These are phyloP conservation scores for Tricholoma terreum DNA, from an alignment of 768 basidiomycete genomes.

Conservation along the genomic window DNA sequence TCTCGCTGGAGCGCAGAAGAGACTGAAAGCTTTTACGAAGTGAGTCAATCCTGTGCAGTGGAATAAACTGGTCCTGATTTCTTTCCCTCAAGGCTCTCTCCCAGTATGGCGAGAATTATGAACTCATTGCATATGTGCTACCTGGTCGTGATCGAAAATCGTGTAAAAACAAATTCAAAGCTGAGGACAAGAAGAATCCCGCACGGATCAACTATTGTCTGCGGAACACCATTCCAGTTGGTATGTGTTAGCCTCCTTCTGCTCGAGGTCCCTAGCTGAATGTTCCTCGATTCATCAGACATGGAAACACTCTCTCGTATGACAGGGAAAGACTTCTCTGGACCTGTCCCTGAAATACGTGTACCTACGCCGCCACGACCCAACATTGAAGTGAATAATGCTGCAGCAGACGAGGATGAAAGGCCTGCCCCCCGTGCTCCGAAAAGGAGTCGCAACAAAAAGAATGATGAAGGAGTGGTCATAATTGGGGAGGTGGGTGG, in stretches of 20 bases:
- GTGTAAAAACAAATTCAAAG: constrained; percentile 91
- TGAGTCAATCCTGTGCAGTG: constrained; percentile 33
- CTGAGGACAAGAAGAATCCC: constrained; percentile 80
- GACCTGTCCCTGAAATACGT: constrained; percentile 70
- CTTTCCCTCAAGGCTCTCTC: constrained; percentile 55
- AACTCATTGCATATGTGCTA: constrained; percentile 82
- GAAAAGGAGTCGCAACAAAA: constrained; percentile 22
- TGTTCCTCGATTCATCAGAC: constrained; percentile 39
- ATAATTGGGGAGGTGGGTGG: constrained; percentile 36
- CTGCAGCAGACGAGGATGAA: constrained; percentile 13
- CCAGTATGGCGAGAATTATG: constrained; percentile 91
- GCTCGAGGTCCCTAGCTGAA: background rate
- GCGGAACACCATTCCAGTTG: constrained; percentile 73
- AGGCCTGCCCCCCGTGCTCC: constrained; percentile 6
- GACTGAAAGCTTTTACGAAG: constrained; percentile 85
- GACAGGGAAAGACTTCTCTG: constrained; percentile 85
- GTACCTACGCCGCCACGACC: constrained; percentile 36
- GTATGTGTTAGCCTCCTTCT: constrained; percentile 41
- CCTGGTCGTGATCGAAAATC: constrained; percentile 85
- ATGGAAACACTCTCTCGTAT: constrained; percentile 70
- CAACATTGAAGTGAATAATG: constrained; percentile 15
- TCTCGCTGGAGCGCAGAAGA: constrained; percentile 89
- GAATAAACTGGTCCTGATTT: background rate
- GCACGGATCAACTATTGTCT: constrained; percentile 73
- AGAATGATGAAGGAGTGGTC: constrained; percentile 34